Evolutionary conservation across 225 moss, liverwort and hornwort species (phyloP), one percentile per base, ranked within the genome.

Genomic region (Marchantia polymorpha): DNA sequence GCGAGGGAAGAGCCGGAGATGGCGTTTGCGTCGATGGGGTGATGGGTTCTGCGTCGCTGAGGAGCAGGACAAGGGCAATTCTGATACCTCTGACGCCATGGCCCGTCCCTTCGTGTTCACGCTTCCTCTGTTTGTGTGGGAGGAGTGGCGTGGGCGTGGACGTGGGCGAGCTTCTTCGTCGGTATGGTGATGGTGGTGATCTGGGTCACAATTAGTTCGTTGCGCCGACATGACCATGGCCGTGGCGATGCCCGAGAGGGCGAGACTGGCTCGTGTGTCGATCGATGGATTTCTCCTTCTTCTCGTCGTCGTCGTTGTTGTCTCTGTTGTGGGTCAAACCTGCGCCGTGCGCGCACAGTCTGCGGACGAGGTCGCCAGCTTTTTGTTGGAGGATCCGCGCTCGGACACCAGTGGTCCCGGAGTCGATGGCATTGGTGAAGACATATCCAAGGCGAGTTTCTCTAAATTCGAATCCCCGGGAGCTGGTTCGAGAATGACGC

Each of bases 371-470:
- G 23, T 77, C 46, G 20, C 69, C 3, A 76, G 76, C 55, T 76
- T 58, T 31, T 67, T 79, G 22, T 56, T 64, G 31, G 72, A 52
- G 58, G 76, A 82, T 77, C 66, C 74, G 27, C 29, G 56, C 71
- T 48, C 66, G n/a, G 76, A 80, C 15, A 61, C 55, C n/a, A 25
- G 64, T 7, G 29, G 50, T 16, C 52, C 71, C 30, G 76, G 64
- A 10, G 19, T 67, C 0, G 67, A 58, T 30, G 58, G 56, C 17
- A 63, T 48, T 0, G 19, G 61, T 27, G 49, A 48, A 26, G 75
- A 31, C 7, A 25, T 46, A 49, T 64, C 71, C 0, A 19, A 31
- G 16, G 23, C n/a, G 23, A 54, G 74, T 16, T 17, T 52, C 52
- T 73, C 79, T 15, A 8, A 66, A 14, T 51, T 73, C 12, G 77